phyloP scores from a whole-genome alignment of 495 filamentous ascomycete genomes.

The Rhypophila decipiens region DNA sequence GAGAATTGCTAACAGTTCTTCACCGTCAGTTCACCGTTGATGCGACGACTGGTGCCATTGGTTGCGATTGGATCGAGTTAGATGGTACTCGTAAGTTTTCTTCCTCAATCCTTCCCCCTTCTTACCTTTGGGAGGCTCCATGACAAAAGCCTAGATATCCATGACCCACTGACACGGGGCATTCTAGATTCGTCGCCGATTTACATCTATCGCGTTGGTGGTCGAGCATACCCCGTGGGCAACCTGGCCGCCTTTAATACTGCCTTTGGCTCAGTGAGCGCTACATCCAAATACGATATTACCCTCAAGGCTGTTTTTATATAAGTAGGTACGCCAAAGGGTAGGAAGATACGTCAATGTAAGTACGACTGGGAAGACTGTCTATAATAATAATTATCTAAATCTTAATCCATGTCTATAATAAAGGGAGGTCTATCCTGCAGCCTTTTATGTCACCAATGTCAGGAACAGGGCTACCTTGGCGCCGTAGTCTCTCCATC shows the following conservation, averaged over 20 bases:
- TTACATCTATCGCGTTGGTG: slow-evolving; percentile 6
- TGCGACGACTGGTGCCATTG: slow-evolving; percentile 2
- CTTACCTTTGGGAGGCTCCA: neutral
- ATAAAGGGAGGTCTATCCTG: too few species aligned
- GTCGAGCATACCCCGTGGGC: slow-evolving; percentile 8
- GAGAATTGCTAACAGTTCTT: too few species aligned
- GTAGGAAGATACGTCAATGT: too few species aligned
- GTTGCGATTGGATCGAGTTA: slow-evolving; percentile 7
- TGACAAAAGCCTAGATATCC: neutral
- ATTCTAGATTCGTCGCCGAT: neutral
- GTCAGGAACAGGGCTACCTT: too few species aligned
- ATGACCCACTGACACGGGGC: neutral
- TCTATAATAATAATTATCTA: too few species aligned
- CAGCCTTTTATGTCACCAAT: too few species aligned
- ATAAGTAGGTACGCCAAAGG: too few species aligned
- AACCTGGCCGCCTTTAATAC: slow-evolving; percentile 2
- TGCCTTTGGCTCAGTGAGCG: slow-evolving; percentile 2
- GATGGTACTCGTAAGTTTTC: slow-evolving; percentile 5
- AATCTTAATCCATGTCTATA: too few species aligned
- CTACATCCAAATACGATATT: slow-evolving; percentile 8
- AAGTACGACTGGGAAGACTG: too few species aligned
- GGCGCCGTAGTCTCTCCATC: too few species aligned
- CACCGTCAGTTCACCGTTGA: slow-evolving; percentile 11
- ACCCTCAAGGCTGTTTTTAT: neutral
- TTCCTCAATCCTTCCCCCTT: neutral